A percentile compares a stretch with the other conserved stretches of the same genome.
phyloP scores from a whole-genome alignment of 1,284 basidiomycete species.

The Wolfiporia cocos region DNA sequence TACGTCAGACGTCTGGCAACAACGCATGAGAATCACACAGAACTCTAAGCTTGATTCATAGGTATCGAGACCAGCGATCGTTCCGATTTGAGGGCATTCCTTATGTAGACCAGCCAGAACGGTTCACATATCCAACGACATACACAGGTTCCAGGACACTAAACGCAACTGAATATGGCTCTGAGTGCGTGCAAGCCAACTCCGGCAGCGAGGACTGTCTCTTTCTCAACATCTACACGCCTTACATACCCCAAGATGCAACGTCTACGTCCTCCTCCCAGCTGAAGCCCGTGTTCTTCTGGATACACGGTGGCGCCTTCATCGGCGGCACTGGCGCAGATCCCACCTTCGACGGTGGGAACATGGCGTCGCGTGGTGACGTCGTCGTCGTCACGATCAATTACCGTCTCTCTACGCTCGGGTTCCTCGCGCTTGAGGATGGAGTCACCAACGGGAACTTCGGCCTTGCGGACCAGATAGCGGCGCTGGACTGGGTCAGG shows the following conservation, averaged over 20 bases:
- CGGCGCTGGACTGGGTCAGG: constrained; percentile 30
- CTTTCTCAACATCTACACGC: constrained; percentile 39
- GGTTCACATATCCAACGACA: constrained; percentile 27
- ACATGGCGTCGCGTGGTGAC: constrained; percentile 36
- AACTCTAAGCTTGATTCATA: constrained; percentile 5
- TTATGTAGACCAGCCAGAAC: constrained; percentile 25
- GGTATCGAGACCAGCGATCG: constrained; percentile 28
- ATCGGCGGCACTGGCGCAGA: constrained; percentile 30
- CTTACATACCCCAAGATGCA: constrained; percentile 24
- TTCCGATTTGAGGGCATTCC: constrained; percentile 34
- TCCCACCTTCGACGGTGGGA: constrained; percentile 24
- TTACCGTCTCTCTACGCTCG: constrained; percentile 39
- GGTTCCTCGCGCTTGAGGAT: constrained; percentile 34
- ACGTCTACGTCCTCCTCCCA: constrained; percentile 9
- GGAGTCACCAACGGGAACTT: constrained; percentile 36
- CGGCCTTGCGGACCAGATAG: constrained; percentile 34
- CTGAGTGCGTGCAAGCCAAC: constrained; percentile 24
- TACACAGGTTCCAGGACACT: constrained; percentile 22
- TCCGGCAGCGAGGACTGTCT: constrained; percentile 33
- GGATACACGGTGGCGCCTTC: constrained; percentile 41
- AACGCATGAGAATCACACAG: no score
- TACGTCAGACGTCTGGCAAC: constrained; percentile 7
- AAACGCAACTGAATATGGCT: constrained; percentile 26
- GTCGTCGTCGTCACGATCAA: constrained; percentile 42
- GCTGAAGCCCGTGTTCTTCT: constrained; percentile 38